A percentile compares a stretch with the other conserved stretches of the same genome.
Evolutionary conservation across 1,139 yeast species (phyloP).

Genomic region (Sporopachydermia cereana): DNA sequence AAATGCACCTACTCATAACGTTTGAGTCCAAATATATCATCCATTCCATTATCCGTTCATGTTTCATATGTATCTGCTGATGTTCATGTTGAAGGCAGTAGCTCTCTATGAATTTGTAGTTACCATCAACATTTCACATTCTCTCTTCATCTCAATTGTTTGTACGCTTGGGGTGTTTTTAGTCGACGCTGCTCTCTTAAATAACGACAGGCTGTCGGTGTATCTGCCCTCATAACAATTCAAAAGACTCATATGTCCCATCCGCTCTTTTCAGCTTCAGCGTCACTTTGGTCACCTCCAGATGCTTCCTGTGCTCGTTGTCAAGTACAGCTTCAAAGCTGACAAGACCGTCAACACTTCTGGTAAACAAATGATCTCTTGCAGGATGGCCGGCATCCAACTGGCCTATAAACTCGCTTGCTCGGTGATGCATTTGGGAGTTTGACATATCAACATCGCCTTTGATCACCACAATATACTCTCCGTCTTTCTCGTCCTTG

Average conservation of each 20-base stretch:
- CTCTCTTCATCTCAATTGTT: too few species aligned
- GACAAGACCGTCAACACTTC: slow-evolving; percentile 1
- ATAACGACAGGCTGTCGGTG: too few species aligned
- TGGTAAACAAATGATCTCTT: neutral
- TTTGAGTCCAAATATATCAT: too few species aligned
- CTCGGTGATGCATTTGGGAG: neutral
- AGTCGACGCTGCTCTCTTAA: too few species aligned
- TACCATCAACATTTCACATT: too few species aligned
- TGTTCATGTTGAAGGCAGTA: too few species aligned
- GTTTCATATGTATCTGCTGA: too few species aligned
- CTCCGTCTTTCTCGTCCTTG: slow-evolving; percentile 1
- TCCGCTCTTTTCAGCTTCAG: neutral
- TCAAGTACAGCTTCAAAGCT: slow-evolving; percentile 2
- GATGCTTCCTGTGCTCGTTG: slow-evolving; percentile 3
- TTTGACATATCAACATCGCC: slow-evolving; percentile 2
- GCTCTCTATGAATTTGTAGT: too few species aligned
- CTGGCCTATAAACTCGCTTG: neutral
- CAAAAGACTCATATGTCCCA: slow-evolving; percentile 1
- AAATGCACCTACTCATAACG: too few species aligned
- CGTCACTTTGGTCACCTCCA: neutral
- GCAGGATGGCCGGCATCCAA: neutral
- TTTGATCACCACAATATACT: neutral
- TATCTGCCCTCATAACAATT: neutral
- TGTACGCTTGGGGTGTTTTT: too few species aligned
- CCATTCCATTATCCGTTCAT: too few species aligned